Evolutionary conservation across 164 flowering plant genomes (phyloP), one percentile per base, ranked within the genome.

Genomic region (Echeveria elegans): DNA sequence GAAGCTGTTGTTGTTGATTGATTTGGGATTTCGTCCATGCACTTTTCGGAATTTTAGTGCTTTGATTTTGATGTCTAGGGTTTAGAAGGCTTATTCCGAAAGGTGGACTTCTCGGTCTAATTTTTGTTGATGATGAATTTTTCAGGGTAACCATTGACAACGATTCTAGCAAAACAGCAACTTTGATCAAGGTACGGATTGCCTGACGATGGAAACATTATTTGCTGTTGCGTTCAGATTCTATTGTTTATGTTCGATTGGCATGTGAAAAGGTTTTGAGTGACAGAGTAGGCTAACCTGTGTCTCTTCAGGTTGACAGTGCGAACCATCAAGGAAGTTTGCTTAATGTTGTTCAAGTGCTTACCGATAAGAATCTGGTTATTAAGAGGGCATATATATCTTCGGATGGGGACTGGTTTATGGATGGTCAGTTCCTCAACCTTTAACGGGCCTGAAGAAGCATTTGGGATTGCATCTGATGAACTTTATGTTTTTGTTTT

Each of bases 401-500:
- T 36, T 93, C 96, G 0, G 98, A 90, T 70, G 98, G 96, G 21
- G 88, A 79, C 65, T 93, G 97, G 96, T 93, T 88, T 74, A 90
- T 93, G 98, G 98, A 93, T 82, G 98, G 98, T 92, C 64, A 77
- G 81, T 11, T 70, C 71, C 50, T 37, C 31, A 26, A 11, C 61
- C 7, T 19, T 28, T 26, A 2, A 56, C 12, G 2, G 7, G 61
- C 19, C 5, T 5, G 30, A 26, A 6, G 6, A 56, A 26, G 32
- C 31, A 4, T 56, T 56, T 28, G 30, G 7, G 61, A 56, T 26
- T 18, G 61, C 32, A 50, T 34, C 32, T 56, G 23, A 56, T 56
- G 32, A 2, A 11, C 3, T 56, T 2, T 56, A 9, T 53, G 30
- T 56, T 56, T 61, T 59, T n/a, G 9, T 36, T 64, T 7, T 32